Percentiles rank a stretch among this genome's conserved stretches.
Evolutionary conservation across 495 filamentous ascomycete species (phyloP).

Genomic region (Aspergillus olivimuriae): DNA sequence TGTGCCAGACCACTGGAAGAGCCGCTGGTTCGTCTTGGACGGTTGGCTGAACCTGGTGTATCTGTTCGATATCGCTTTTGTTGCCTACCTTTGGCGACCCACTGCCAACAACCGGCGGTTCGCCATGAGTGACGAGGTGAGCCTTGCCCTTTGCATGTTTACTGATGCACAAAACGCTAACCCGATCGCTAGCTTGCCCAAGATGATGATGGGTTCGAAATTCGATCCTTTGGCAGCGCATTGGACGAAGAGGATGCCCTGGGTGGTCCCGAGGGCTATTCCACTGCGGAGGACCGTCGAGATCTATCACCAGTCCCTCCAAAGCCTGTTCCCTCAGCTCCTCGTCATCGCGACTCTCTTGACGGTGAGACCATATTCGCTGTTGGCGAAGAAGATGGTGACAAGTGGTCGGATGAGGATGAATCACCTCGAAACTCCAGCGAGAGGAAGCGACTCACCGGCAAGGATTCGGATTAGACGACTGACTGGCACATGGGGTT

Average conservation of each 20-base stretch:
- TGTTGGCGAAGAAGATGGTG: constrained; percentile 74
- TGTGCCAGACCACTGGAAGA: constrained; percentile 93
- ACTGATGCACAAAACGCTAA: constrained; percentile 18
- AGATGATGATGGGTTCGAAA: constrained; percentile 98
- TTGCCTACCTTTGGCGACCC: constrained; percentile 96
- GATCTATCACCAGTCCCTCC: constrained; percentile 46
- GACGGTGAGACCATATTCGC: constrained; percentile 95
- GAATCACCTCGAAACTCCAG: constrained; percentile 48
- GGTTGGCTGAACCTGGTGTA: constrained; percentile 98
- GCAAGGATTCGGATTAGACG: constrained; percentile 18
- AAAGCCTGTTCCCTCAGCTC: constrained; percentile 42
- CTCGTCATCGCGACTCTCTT: constrained; percentile 56
- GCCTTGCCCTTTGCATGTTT: constrained; percentile 3
- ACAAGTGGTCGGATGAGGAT: constrained; percentile 64
- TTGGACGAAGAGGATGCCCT: constrained; percentile 61
- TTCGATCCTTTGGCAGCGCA: constrained; percentile 80
- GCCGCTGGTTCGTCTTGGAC: constrained; percentile 93
- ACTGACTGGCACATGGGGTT: too few species aligned
- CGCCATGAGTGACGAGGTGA: constrained; percentile 95
- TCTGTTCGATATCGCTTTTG: constrained; percentile 79
- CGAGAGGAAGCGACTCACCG: constrained; percentile 60
- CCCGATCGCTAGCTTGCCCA: constrained; percentile 64
- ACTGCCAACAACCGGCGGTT: constrained; percentile 96
- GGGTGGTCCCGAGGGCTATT: constrained; percentile 34
- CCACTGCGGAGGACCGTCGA: constrained; percentile 23